Percentiles rank a stretch among this genome's conserved stretches.
These are phyloP conservation scores for Cryptococcus wingfieldii DNA, from an alignment of 1,284 basidiomycete species.

Conservation along the genomic window DNA sequence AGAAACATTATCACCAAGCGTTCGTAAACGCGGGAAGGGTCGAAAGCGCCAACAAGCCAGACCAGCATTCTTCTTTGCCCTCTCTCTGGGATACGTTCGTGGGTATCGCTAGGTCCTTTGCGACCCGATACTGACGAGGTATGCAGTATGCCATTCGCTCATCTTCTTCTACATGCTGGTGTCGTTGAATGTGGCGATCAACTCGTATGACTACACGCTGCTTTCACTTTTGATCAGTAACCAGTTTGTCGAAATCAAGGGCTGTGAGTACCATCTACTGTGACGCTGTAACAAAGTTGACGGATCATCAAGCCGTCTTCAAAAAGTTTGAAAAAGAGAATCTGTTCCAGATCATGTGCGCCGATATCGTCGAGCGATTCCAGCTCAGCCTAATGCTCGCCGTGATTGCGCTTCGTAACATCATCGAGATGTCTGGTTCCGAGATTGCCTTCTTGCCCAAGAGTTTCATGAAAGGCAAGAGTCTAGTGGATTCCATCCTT, in stretches of 20 bases:
- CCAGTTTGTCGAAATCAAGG: conserved; percentile 99
- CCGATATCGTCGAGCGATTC: conserved; percentile 98
- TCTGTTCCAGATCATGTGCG: conserved; percentile 98
- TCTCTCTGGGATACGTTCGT: conserved; percentile 83
- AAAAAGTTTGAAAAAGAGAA: conserved; percentile 99
- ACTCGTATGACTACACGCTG: conserved; percentile 95
- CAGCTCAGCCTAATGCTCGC: conserved; percentile 86
- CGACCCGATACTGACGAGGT: not conserved
- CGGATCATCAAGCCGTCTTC: conserved; percentile 63
- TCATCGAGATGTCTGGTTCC: conserved; percentile 89
- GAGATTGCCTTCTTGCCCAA: conserved; percentile 76
- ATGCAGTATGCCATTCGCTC: conserved; percentile 76
- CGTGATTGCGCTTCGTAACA: conserved; percentile 87
- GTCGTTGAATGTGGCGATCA: conserved; percentile 94
- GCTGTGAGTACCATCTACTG: conserved; percentile 54
- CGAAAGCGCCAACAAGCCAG: conserved; percentile 52
- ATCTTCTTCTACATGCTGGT: conserved; percentile 97
- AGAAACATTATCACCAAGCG: conserved; percentile 65
- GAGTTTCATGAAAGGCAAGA: conserved; percentile 77
- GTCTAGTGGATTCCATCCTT: conserved; percentile 70
- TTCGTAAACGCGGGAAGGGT: conserved; percentile 27
- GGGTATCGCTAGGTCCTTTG: conserved; percentile 30
- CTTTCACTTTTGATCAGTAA: conserved; percentile 93
- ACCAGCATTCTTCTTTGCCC: conserved; percentile 76
- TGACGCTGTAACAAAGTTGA: conserved; percentile 2